Percentiles rank a stretch among this genome's conserved stretches.
These are phyloP conservation scores for Fonsecaea multimorphosa DNA, from an alignment of 2,329 filamentous ascomycete genomes.

Conservation along the genomic window DNA sequence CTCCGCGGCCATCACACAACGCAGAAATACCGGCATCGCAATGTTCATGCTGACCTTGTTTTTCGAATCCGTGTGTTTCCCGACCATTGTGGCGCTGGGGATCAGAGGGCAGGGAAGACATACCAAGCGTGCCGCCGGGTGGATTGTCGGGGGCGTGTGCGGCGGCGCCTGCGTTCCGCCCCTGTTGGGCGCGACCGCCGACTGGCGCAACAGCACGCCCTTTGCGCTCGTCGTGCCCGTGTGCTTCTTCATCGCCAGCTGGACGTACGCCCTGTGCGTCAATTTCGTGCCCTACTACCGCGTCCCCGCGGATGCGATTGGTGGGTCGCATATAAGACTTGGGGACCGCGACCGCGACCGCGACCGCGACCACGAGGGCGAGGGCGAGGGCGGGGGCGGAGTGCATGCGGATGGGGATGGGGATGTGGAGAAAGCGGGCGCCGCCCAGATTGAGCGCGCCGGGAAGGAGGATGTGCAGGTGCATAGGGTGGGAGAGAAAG, in stretches of 20 bases:
- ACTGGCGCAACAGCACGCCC: constrained; percentile 65
- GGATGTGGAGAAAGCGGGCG: constrained; percentile 2
- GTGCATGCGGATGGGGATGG: constrained; percentile 30
- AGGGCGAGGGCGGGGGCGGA: neutral
- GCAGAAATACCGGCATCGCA: constrained; percentile 54
- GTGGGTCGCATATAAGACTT: constrained; percentile 55
- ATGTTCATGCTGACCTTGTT: constrained; percentile 62
- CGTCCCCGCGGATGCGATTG: constrained; percentile 64
- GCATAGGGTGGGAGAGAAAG: constrained; percentile 59
- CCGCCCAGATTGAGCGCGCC: neutral
- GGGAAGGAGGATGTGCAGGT: constrained; percentile 2
- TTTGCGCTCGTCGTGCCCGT: constrained; percentile 71
- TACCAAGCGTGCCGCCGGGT: constrained; percentile 75
- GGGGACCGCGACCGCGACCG: constrained; percentile 38
- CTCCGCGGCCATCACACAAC: constrained; percentile 56
- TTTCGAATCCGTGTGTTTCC: constrained; percentile 81
- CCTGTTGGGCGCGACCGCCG: constrained; percentile 71
- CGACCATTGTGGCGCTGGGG: constrained; percentile 78
- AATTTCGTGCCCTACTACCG: constrained; percentile 72
- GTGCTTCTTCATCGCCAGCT: constrained; percentile 63
- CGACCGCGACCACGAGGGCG: constrained; percentile 14
- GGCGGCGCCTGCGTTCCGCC: constrained; percentile 62
- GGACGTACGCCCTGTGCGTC: constrained; percentile 64
- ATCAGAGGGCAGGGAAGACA: constrained; percentile 77
- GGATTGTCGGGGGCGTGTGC: constrained; percentile 74